These are phyloP conservation scores for Daldinia grandis DNA, from an alignment of 495 filamentous ascomycete genomes.

Conservation along the genomic window DNA sequence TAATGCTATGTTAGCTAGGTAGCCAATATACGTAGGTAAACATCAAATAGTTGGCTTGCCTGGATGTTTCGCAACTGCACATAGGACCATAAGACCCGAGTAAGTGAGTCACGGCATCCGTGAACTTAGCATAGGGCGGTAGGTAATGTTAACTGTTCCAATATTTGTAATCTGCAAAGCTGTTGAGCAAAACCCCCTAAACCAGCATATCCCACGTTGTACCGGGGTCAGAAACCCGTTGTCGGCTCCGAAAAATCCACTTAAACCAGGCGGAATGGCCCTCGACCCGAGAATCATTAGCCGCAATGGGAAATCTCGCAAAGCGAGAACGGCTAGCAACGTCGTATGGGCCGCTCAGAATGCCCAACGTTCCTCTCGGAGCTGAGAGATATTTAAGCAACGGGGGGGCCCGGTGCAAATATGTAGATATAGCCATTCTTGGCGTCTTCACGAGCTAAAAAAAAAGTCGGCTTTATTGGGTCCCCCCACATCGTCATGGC, in stretches of 20 bases:
- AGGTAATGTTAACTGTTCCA: neutral
- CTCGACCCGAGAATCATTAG: neutral
- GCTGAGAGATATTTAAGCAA: slow-evolving; percentile 11
- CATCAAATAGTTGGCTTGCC: neutral
- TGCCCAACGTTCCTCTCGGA: neutral
- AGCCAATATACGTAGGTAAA: too few species aligned
- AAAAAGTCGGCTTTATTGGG: neutral
- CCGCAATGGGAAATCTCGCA: slow-evolving; percentile 3
- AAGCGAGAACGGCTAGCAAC: slow-evolving; percentile 36
- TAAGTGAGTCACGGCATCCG: neutral
- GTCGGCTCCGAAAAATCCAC: slow-evolving; percentile 26
- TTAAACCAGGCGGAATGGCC: neutral
- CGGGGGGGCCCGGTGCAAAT: neutral
- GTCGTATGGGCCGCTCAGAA: slow-evolving; percentile 6
- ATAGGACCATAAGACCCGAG: neutral
- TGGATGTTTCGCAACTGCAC: neutral
- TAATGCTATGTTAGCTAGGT: too few species aligned
- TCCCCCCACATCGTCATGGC: slow-evolving; percentile 18
- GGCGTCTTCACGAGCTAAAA: neutral
- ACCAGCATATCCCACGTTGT: neutral
- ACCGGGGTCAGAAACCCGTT: slow-evolving; percentile 8
- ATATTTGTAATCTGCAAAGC: neutral
- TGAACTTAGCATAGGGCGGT: neutral
- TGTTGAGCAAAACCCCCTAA: neutral
- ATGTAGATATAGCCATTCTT: neutral